Percentiles rank a stretch among this genome's conserved stretches.
phyloP scores from a whole-genome alignment of 1,284 basidiomycete genomes.

The Ceratobasidium theobromae region DNA sequence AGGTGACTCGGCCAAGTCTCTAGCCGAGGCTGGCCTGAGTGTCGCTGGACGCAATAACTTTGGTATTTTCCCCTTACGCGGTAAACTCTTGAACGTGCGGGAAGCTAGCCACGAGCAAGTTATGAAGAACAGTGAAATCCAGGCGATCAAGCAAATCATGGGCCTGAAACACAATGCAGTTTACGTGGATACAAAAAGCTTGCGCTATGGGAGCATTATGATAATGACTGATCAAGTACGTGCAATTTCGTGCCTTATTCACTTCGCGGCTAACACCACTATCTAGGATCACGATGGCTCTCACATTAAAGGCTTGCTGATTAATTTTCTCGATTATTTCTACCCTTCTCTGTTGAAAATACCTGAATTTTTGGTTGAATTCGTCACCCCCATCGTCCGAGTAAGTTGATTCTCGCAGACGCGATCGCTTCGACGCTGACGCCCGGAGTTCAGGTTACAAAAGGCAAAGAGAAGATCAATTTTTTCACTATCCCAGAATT shows the following conservation, averaged over 20 bases:
- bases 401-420: constrained; percentile 56
- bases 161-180: constrained; percentile 93
- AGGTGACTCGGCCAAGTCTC: constrained; percentile 98
- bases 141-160: constrained; percentile 97
- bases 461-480: constrained; percentile 76
- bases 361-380: constrained; percentile 94
- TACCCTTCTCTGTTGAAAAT: constrained; percentile 93
- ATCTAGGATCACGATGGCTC: constrained; percentile 98
- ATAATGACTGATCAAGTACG: constrained; percentile 99
- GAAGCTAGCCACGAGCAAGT: constrained; percentile 96
- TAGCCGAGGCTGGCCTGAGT: constrained; percentile 91
- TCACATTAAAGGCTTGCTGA: constrained; percentile 98
- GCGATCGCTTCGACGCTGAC: background rate
- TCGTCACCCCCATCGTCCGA: constrained; percentile 97
- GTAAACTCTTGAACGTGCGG: constrained; percentile 96
- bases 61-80: constrained; percentile 96
- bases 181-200: constrained; percentile 68
- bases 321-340: constrained; percentile 98
- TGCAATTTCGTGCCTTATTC: background rate
- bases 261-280: constrained; percentile 29
- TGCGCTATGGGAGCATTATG: constrained; percentile 97
- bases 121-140: constrained; percentile 97
- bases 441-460: constrained; percentile 58
- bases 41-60: constrained; percentile 97
- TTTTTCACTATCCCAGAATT: constrained; percentile 99